Evolutionary conservation across 2,329 filamentous ascomycete species (phyloP).

Genomic region (Dactylonectria estremocensis): DNA sequence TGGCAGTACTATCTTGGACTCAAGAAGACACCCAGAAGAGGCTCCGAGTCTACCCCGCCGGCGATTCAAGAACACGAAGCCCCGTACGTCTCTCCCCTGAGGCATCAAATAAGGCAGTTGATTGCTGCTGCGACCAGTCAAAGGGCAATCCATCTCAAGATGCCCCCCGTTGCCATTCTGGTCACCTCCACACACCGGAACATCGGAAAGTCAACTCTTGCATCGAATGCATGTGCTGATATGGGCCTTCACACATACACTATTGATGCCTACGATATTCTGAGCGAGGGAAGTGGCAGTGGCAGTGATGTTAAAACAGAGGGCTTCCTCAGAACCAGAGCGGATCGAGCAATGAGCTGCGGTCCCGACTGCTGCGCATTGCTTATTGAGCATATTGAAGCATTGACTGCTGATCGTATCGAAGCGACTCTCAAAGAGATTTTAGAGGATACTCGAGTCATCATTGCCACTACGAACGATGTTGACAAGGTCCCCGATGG

Average conservation of each 20-base stretch:
- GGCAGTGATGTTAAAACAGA: conserved; percentile 95
- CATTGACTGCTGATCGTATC: conserved; percentile 92
- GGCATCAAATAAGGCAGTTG: conserved; percentile 84
- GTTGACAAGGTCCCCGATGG: conserved; percentile 95
- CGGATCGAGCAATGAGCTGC: conserved; percentile 90
- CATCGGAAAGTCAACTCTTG: conserved; percentile 91
- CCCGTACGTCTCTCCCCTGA: conserved; percentile 71
- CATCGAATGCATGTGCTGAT: conserved; percentile 84
- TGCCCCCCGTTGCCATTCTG: conserved; percentile 90
- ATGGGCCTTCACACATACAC: conserved; percentile 91
- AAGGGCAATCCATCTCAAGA: conserved; percentile 86
- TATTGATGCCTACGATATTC: conserved; percentile 93
- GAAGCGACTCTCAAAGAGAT: conserved; percentile 88
- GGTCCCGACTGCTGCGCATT: conserved; percentile 87
- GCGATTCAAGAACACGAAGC: conserved; percentile 63
- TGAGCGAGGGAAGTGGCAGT: conserved; percentile 87
- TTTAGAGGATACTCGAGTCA: conserved; percentile 81
- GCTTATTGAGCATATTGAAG: conserved; percentile 91
- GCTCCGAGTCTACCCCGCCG: conserved; percentile 55
- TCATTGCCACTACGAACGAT: conserved; percentile 95
- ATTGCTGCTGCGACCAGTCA: conserved; percentile 91
- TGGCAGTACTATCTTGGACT: conserved; percentile 94
- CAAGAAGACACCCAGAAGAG: conserved; percentile 72
- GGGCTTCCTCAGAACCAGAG: conserved; percentile 87
- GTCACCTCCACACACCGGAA: conserved; percentile 92